Evolutionary conservation across 352 stramenopile genomes (phyloP), one percentile per base, ranked within the genome.

Genomic region (Phytophthora pluvialis): DNA sequence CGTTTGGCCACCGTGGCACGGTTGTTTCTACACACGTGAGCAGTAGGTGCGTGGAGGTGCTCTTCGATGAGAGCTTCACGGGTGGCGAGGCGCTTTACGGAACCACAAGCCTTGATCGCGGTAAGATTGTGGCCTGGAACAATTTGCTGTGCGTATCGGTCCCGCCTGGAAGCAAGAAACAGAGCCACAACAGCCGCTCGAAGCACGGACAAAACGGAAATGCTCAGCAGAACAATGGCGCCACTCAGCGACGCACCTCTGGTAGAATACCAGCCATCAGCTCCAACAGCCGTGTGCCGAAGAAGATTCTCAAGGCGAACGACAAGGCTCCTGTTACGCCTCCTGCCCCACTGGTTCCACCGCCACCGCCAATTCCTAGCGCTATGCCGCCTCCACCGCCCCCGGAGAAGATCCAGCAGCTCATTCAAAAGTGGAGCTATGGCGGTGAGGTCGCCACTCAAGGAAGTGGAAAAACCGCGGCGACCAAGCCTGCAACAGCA

Each of bases 61-160:
- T 99, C 4, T 98, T 99, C 60, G 90, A 96, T 62, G 80, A 94
- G 73, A 94, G 98, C 43, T 99, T 99, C 60, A 98, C 98, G 12
- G 98, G 97, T 52, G 98, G 98, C 7, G 95, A 96, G 33, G 93
- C 83, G 16, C 77, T 99, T 1, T 97, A 99, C 56, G 97, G 98
- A 26, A 88, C 89, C 11, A 98, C 91, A 60, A 97, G 86, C 12
- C 93, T 98, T 26, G 98, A 99, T 43, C 84, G 97, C 32, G 97
- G 96, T 33, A 98, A 98, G 71, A 90, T 99, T 26, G 96, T 97
- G 60, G 81, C 96, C 6, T 99, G 97, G 97, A 90, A 88, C 63
- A 96, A 91, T 12, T 60, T 84, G 45, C 78, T 95, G 53, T 90
- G 80, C 21, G 81, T 93, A 12, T 93, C 84, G 0, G 72, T 81